Evolutionary conservation across 352 stramenopile genomes (phyloP), one percentile per base, ranked within the genome.

Genomic region (Pythium myriotylum): DNA sequence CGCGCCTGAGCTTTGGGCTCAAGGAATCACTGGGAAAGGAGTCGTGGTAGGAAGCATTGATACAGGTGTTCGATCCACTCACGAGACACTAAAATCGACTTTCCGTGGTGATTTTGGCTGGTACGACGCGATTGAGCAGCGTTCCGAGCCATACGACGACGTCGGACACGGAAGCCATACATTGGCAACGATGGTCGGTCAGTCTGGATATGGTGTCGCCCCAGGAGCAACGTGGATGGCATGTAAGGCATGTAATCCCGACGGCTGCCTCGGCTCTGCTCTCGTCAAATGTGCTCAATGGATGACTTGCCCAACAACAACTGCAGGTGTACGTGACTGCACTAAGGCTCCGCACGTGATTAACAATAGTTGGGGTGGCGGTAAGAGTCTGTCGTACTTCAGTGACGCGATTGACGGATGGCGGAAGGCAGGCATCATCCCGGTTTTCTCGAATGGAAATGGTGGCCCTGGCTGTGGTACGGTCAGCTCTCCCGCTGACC

Each of bases 281-380:
- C 39, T 79, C 3, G 42, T 74, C 20, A 46, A 49, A 14, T 79
- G 71, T 37, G 53, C 42, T 4, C 54, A 80, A 59, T 70, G 42
- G 43, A 63, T 71, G 46, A 65, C 55, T 14, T 66, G 64, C 23
- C 64, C 64, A 16, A 62, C 60, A 26, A 35, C 39, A 1, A 35
- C 53, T 6, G 48, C 52, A 4, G 50, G 43, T 16, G 51, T 58
- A 37, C 37, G 48, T 4, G 62, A 81, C 58, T 81, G 72, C 54
- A 65, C 58, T 19, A 76, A 78, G 59, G 72, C 65, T 12, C 60
- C 72, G 5, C 66, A 77, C 24, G 57, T 81, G 19, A 63, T 81
- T 48, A 77, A 72, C 61, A 78, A 76, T 54, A 65, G 43, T 27
- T 81, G 69, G 72, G 72, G 69, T 19, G 65, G 69, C 9, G 65